Conservation (phyloP, 768 basidiomycete genomes). For the Tricholoma sp. region DNA sequence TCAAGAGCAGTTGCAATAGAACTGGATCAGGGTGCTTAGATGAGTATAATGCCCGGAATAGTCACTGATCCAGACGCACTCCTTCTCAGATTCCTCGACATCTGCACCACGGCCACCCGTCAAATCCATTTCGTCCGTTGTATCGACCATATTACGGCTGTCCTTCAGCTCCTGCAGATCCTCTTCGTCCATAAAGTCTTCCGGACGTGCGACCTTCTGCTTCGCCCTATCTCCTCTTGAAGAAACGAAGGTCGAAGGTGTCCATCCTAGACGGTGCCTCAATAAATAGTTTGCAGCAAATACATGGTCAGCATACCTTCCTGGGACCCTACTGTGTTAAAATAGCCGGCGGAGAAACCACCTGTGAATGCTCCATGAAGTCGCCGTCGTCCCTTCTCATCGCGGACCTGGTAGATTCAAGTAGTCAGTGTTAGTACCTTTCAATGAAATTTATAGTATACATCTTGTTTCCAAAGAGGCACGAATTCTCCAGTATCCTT, state of each 20-base stretch:
- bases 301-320: constrained; percentile 57
- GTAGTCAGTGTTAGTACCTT: constrained; percentile 5
- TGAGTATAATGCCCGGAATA: constrained; percentile 1
- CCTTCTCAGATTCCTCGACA: constrained; percentile 42
- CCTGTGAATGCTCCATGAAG: constrained; percentile 99
- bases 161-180: constrained; percentile 83
- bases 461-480: constrained; percentile 97
- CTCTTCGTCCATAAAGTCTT: constrained; percentile 99
- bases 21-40: constrained; percentile 29
- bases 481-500: constrained; percentile 94
- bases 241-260: constrained; percentile 89
- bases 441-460: constrained; percentile 25
- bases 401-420: constrained; percentile 57
- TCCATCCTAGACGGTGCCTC: constrained; percentile 67
- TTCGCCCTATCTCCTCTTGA: constrained; percentile 76
- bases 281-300: background rate
- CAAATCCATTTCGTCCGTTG: constrained; percentile 73
- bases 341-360: constrained; percentile 97
- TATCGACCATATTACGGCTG: constrained; percentile 68
- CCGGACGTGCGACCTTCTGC: constrained; percentile 56
- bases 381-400: constrained; percentile 88
- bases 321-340: constrained; percentile 92
- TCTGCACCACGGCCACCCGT: constrained; percentile 48
- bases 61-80: constrained; percentile 36
- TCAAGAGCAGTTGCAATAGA: constrained; percentile 60